Evolutionary conservation across 805 yeast species (phyloP).

Genomic region (Wickerhamiella occidentalis): DNA sequence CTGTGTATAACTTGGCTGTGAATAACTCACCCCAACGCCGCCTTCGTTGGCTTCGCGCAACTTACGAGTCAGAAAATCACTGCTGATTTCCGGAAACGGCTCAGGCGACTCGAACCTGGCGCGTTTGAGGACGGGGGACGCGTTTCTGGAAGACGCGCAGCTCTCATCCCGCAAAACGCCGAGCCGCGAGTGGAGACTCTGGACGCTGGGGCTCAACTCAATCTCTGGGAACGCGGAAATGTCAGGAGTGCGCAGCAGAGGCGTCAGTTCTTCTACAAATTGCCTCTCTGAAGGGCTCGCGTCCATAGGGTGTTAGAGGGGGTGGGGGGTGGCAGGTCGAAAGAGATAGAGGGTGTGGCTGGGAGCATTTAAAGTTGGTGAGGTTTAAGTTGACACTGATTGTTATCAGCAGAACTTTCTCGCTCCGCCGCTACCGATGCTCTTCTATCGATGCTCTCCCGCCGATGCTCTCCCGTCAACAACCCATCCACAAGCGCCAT

Average conservation of each 20-base stretch:
- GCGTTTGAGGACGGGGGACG: not conserved
- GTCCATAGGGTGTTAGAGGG: not conserved
- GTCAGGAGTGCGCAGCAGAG: not conserved
- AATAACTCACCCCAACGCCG: too few relatives aligned
- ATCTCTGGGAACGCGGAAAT: not conserved
- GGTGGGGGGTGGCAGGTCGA: not conserved
- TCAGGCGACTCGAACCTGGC: not conserved
- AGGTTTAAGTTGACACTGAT: too few relatives aligned
- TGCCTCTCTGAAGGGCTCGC: slow-evolving; percentile 1
- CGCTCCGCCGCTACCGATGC: too few relatives aligned
- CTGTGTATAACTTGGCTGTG: too few relatives aligned
- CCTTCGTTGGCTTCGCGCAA: not conserved
- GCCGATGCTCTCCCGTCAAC: too few relatives aligned
- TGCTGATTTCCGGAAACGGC: not conserved
- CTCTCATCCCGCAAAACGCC: not conserved
- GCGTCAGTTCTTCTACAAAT: not conserved
- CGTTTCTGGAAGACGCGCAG: not conserved
- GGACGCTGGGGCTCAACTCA: not conserved
- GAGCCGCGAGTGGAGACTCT: not conserved
- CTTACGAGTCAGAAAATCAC: not conserved
- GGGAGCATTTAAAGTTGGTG: too few relatives aligned
- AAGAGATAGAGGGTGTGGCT: too few relatives aligned
- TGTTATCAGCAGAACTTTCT: too few relatives aligned
- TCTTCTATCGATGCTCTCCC: too few relatives aligned
- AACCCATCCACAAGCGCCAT: too few relatives aligned